Evolutionary conservation across 148 eudicot genomes (phyloP).

Genomic region (Camellia sinensis): DNA sequence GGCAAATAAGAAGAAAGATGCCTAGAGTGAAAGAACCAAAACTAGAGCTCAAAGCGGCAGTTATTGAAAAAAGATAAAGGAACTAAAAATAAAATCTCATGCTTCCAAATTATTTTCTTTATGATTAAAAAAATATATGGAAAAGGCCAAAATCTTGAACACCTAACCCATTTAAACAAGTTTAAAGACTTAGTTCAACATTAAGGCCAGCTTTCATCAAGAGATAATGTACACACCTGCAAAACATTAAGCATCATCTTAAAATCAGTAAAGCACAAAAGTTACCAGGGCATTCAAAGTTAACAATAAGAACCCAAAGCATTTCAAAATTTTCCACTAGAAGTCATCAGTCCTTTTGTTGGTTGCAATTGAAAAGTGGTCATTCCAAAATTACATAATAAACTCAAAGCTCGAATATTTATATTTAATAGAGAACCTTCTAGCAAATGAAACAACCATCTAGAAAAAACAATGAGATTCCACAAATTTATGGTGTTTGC

Average conservation of each 20-base stretch:
- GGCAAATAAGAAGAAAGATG: neutral
- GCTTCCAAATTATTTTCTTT: neutral
- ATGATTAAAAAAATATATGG: neutral
- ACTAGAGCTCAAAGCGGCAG: neutral
- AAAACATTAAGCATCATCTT: slow-evolving; percentile 1
- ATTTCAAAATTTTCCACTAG: neutral
- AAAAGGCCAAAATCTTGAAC: neutral
- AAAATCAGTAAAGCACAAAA: neutral
- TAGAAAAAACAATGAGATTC: too few species aligned
- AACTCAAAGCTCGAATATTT: too few species aligned
- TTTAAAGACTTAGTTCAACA: neutral
- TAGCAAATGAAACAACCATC: too few species aligned
- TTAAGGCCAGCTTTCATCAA: neutral
- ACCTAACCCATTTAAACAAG: neutral
- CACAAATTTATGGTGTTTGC: too few species aligned
- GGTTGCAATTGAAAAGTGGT: neutral
- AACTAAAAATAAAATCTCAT: neutral
- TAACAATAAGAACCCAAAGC: neutral
- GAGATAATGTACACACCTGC: neutral
- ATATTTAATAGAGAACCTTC: too few species aligned
- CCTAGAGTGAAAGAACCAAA: neutral
- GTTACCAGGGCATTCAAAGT: neutral
- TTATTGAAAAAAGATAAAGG: neutral
- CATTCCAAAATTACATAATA: neutral
- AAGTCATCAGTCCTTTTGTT: neutral